Conservation (phyloP, 768 basidiomycete genomes). For the Leucocoprinus birnbaumii region DNA sequence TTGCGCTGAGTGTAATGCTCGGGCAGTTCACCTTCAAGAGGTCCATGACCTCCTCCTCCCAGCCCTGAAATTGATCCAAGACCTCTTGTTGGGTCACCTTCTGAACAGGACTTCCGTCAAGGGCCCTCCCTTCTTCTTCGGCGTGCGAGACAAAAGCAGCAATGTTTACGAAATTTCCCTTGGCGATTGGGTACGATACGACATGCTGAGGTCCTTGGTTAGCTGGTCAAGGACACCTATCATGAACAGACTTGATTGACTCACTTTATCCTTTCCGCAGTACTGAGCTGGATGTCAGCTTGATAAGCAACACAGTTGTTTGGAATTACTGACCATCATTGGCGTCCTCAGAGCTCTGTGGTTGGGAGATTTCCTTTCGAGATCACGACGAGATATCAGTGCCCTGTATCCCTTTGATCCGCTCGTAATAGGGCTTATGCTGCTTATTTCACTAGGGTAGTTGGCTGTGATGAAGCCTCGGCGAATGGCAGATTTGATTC, state of each 20-base stretch:
- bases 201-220: constrained; percentile 35
- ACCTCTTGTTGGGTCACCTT: constrained; percentile 32
- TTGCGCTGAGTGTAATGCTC: too few species aligned
- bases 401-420: constrained; percentile 38
- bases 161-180: constrained; percentile 32
- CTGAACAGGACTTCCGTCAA: constrained; percentile 28
- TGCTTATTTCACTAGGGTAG: constrained; percentile 11
- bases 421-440: constrained; percentile 33
- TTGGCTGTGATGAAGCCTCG: constrained; percentile 18
- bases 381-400: constrained; percentile 28
- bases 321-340: constrained; percentile 19
- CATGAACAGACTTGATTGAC: constrained; percentile 1
- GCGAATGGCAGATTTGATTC: constrained; percentile 33
- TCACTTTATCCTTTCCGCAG: constrained; percentile 27
- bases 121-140: constrained; percentile 23
- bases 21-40: constrained; percentile 24
- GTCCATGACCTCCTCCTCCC: constrained; percentile 32
- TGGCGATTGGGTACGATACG: constrained; percentile 35
- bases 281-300: constrained; percentile 19
- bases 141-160: constrained; percentile 27
- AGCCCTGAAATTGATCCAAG: constrained; percentile 22
- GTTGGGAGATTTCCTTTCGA: constrained; percentile 24
- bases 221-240: constrained; percentile 7
- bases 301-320: background rate
- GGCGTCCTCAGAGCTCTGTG: constrained; percentile 16